phyloP scores from a whole-genome alignment of 2,329 filamentous ascomycete species.

The Aspergillus sp. region DNA sequence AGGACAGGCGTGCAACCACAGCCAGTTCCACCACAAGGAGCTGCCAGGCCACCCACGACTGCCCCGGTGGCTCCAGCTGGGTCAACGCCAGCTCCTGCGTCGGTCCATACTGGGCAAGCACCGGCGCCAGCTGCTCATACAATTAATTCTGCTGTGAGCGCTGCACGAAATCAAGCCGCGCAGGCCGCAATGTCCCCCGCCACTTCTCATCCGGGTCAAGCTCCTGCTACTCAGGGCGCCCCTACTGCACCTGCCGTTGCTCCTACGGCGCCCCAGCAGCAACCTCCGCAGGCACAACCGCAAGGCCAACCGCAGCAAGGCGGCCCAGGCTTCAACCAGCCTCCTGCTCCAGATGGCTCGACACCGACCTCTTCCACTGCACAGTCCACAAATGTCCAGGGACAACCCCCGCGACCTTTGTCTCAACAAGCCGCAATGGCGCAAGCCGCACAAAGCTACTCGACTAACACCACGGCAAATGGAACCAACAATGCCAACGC shows the following conservation, averaged over 20 bases:
- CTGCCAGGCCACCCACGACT: constrained; percentile 23
- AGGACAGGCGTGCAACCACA: constrained; percentile 28
- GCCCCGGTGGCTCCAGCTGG: constrained; percentile 27
- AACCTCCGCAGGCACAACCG: constrained; percentile 22
- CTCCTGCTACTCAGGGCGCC: constrained; percentile 35
- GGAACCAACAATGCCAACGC: constrained; percentile 24
- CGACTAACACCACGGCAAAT: constrained; percentile 37
- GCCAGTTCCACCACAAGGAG: constrained; percentile 25
- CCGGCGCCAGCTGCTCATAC: constrained; percentile 50
- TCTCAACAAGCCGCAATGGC: constrained; percentile 53
- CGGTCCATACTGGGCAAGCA: constrained; percentile 39
- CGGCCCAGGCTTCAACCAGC: constrained; percentile 36
- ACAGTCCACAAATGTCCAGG: constrained; percentile 37
- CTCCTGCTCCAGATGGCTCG: constrained; percentile 37
- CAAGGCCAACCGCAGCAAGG: constrained; percentile 37
- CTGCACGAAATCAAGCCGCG: constrained; percentile 46
- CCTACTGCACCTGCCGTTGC: constrained; percentile 30
- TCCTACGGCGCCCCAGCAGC: constrained; percentile 23
- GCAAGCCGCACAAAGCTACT: constrained; percentile 49
- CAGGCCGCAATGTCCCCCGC: constrained; percentile 44
- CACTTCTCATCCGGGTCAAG: constrained; percentile 38
- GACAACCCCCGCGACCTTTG: constrained; percentile 44
- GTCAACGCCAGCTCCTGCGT: constrained; percentile 30
- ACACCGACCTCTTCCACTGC: constrained; percentile 37
- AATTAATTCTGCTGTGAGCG: constrained; percentile 54